Evolutionary conservation across 768 basidiomycete genomes (phyloP), one percentile per base, ranked within the genome.

Genomic region (Tylopilus subfusipes): DNA sequence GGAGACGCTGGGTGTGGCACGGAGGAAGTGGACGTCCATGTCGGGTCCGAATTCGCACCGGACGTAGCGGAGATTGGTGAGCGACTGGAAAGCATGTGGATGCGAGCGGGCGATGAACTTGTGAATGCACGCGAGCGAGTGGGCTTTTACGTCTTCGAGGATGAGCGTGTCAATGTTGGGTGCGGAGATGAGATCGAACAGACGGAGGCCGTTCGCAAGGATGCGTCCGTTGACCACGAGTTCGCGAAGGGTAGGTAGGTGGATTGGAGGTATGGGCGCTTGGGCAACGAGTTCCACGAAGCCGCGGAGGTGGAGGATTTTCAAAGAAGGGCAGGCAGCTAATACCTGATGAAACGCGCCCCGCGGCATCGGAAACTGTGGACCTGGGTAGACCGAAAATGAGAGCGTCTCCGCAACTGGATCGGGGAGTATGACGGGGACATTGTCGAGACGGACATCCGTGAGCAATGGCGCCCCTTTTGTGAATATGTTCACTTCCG

Each of bases 311-410:
- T 70, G 68, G 6, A 70, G 68, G 7, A 48, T 51, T 36, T 47
- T 58, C 16, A 70, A 45, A 2, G 47, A 58, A 6, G 63, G 59
- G 21, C 68, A 72, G 36, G 50, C 53, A 6, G 60, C 39, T 4
- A 64, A 31, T 34, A 54, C 55, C 42, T 58, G 55, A 34, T 66
- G 59, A 27, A 69, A 65, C 13, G 54, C 66, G 12, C 53, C 58
- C 30, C 63, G 63, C 16, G 65, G 50, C 53, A 69, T 58, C 11
- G 69, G 61, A 38, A 71, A 69, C 42, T 69, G 67, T 12, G 67
- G 63, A 22, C 70, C 74, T 10, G 68, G 70, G 54, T 64, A 69
- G 27, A 65, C 62, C 30, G 70, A 73, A 25, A 73, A 62, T 38
- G 72, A 72, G 19, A 73, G 64, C 11, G 53, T 58, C 48, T 62